Conservation (phyloP, 2,329 filamentous ascomycete species). For the Apiospora phragmitis region DNA sequence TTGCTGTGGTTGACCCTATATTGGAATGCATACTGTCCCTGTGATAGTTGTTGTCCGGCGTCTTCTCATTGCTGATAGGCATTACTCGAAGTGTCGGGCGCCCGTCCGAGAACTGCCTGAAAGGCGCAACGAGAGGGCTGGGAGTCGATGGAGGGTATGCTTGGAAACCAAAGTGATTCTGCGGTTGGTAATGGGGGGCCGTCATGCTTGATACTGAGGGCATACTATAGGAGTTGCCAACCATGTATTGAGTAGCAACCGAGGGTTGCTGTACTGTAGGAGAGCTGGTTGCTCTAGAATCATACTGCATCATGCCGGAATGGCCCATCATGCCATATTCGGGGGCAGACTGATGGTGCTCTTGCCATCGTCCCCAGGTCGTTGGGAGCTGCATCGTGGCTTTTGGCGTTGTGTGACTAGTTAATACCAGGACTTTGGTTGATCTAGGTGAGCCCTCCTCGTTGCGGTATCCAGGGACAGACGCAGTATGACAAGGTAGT, state of each 20-base stretch:
- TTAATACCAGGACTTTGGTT: constrained; percentile 9
- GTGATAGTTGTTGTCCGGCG: constrained; percentile 19
- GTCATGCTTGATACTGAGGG: constrained; percentile 43
- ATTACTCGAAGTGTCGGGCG: constrained; percentile 28
- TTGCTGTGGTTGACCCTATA: constrained; percentile 25
- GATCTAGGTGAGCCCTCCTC: neutral
- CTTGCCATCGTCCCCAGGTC: constrained; percentile 57
- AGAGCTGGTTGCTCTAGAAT: constrained; percentile 40
- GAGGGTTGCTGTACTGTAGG: constrained; percentile 43
- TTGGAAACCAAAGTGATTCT: constrained; percentile 45
- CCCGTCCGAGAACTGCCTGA: constrained; percentile 30
- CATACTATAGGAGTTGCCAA: constrained; percentile 44
- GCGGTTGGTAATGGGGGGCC: constrained; percentile 42
- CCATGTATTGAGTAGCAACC: constrained; percentile 48
- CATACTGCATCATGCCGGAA: constrained; percentile 49
- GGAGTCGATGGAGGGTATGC: constrained; percentile 38
- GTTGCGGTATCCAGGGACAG: neutral
- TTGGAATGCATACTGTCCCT: constrained; percentile 19
- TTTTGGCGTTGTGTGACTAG: constrained; percentile 25
- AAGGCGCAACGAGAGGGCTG: constrained; percentile 24
- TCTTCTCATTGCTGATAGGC: constrained; percentile 31
- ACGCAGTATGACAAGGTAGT: neutral
- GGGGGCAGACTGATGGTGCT: constrained; percentile 42
- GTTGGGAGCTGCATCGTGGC: constrained; percentile 47
- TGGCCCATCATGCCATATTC: constrained; percentile 52